Evolutionary conservation across 257 asterid species (phyloP).

Genomic region (Primulina eburnea): DNA sequence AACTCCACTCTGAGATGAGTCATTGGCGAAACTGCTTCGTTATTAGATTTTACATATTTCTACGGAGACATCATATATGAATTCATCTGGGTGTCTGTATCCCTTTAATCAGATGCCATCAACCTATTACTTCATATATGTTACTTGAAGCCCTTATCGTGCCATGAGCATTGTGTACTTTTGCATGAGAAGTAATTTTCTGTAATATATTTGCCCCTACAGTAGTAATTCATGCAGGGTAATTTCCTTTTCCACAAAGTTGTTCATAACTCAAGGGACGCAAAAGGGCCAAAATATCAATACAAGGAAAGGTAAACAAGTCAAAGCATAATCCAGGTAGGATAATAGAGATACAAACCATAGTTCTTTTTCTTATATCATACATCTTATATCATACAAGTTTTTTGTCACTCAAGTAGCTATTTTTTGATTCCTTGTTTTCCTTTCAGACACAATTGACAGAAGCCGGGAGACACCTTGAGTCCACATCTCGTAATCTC

Average conservation of each 20-base stretch:
- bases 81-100: too few relatives aligned
- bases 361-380: constrained; percentile 3
- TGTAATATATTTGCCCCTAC: too few relatives aligned
- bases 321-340: constrained; percentile 18
- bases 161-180: too few relatives aligned
- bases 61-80: too few relatives aligned
- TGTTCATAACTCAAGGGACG: neutral
- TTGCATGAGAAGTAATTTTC: too few relatives aligned
- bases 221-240: too few relatives aligned
- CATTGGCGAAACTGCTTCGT: too few relatives aligned
- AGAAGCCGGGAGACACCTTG: constrained; percentile 66
- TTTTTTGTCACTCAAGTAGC: neutral
- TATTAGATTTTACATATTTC: too few relatives aligned
- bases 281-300: neutral
- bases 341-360: constrained; percentile 7
- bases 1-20: too few relatives aligned
- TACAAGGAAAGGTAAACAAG: constrained; percentile 11
- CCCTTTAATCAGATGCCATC: too few relatives aligned
- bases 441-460: constrained; percentile 46
- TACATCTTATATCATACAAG: neutral
- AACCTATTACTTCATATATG: too few relatives aligned
- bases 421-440: constrained; percentile 41
- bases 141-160: too few relatives aligned
- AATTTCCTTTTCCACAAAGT: neutral
- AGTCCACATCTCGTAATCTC: constrained; percentile 70